These are phyloP conservation scores for Yamagishiella unicocca DNA, from an alignment of 139 green algal species.

Conservation along the genomic window DNA sequence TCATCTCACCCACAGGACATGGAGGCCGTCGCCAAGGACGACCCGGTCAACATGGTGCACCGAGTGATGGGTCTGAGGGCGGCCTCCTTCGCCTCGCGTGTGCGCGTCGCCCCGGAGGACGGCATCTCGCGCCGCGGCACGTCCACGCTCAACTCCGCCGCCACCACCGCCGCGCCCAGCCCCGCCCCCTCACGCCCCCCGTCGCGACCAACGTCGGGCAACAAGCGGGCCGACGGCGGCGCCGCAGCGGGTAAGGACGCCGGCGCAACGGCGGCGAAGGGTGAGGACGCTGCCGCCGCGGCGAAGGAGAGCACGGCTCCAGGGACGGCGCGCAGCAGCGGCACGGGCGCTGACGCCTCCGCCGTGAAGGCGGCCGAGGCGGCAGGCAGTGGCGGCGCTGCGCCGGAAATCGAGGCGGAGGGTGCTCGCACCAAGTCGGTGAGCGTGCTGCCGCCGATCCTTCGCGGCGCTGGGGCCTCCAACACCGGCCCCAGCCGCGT, in stretches of 20 bases:
- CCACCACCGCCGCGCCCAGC: background rate
- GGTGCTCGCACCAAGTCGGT: background rate
- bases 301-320: background rate
- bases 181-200: background rate
- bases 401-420: background rate
- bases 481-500: background rate
- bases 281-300: background rate
- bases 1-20: constrained; percentile 32
- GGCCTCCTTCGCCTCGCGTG: constrained; percentile 1
- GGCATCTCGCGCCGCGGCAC: constrained; percentile 13
- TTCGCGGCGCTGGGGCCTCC: background rate
- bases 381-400: background rate
- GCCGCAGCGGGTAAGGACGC: too few relatives aligned
- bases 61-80: constrained; percentile 19
- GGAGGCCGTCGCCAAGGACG: constrained; percentile 12
- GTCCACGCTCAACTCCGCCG: background rate
- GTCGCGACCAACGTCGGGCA: background rate
- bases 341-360: background rate
- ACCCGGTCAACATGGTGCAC: constrained; percentile 36
- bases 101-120: constrained; percentile 41
- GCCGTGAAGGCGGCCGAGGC: background rate
- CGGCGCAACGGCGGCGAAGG: background rate
- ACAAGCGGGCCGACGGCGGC: background rate
- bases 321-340: background rate
- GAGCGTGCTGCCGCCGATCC: background rate